Conservation (phyloP, 768 basidiomycete genomes). For the Collybia mongolica region DNA sequence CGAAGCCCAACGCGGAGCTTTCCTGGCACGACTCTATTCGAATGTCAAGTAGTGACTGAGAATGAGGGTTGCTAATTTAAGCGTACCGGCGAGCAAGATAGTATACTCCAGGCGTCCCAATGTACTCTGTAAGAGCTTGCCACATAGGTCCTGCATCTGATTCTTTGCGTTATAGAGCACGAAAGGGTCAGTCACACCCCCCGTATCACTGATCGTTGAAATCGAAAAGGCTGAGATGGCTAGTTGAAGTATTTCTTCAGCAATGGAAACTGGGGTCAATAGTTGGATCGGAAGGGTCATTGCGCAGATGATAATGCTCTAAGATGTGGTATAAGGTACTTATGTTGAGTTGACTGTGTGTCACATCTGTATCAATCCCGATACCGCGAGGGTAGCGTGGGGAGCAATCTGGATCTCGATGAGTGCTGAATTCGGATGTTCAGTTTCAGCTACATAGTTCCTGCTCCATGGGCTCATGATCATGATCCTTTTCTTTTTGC, state of each 20-base stretch:
- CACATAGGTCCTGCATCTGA: slow-evolving; percentile 7
- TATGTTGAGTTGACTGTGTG: background rate
- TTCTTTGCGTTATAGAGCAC: slow-evolving; percentile 12
- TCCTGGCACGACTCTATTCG: slow-evolving; percentile 13
- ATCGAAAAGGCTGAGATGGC: background rate
- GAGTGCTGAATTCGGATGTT: no score
- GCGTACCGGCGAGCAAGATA: slow-evolving; percentile 9
- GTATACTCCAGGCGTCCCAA: slow-evolving; percentile 11
- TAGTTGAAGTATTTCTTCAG: slow-evolving; percentile 11
- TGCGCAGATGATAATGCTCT: background rate
- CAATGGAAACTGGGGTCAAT: slow-evolving; percentile 6
- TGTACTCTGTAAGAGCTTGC: slow-evolving; percentile 3
- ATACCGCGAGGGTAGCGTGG: no score
- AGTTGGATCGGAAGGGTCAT: background rate
- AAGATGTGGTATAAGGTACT: background rate
- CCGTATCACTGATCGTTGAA: no score
- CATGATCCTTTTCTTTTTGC: no score
- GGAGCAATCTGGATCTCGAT: no score
- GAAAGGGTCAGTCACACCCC: background rate
- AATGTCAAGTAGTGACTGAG: no score
- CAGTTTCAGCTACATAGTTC: no score
- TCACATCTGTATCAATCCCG: background rate
- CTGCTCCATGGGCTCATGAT: no score
- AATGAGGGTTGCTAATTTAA: background rate
- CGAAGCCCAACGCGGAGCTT: slow-evolving; percentile 11